These are phyloP conservation scores for Pestalotiopsis sp. DNA, from an alignment of 2,329 filamentous ascomycete species.

Conservation along the genomic window DNA sequence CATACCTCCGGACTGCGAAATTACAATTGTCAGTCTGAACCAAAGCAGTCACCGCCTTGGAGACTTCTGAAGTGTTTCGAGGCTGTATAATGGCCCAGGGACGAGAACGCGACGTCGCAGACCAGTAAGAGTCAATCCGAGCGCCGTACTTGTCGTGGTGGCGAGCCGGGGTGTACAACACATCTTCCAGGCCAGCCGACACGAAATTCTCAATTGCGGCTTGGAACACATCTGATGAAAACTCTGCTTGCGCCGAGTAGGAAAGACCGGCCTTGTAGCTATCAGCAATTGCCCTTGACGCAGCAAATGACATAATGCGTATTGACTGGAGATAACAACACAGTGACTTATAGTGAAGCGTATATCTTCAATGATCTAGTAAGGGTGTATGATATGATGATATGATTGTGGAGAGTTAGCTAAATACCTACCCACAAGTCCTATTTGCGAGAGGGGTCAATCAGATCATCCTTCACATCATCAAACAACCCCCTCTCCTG, in stretches of 20 bases:
- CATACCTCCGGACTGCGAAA: constrained; percentile 20
- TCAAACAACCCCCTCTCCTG: too few relatives aligned
- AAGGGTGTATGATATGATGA: too few relatives aligned
- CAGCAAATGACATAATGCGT: not conserved
- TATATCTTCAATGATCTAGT: too few relatives aligned
- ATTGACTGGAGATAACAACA: too few relatives aligned
- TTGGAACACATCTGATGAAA: constrained; percentile 5
- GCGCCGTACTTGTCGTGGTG: constrained; percentile 14
- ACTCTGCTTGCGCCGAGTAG: not conserved
- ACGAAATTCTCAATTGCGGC: constrained; percentile 10
- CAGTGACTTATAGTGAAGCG: too few relatives aligned
- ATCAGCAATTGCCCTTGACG: not conserved
- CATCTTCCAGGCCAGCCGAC: constrained; percentile 13
- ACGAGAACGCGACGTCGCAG: constrained; percentile 15
- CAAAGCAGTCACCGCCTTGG: constrained; percentile 19
- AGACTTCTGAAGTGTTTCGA: constrained; percentile 22
- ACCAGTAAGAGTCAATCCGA: constrained; percentile 12
- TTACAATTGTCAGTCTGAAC: constrained; percentile 15
- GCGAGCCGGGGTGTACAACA: constrained; percentile 13
- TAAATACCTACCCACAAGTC: too few relatives aligned
- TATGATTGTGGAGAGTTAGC: too few relatives aligned
- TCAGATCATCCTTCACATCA: too few relatives aligned
- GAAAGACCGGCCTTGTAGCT: not conserved
- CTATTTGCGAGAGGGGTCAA: too few relatives aligned
- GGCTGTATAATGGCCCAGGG: constrained; percentile 25